Conservation (phyloP, 805 yeast species). For the Saturnispora zaruensis region DNA sequence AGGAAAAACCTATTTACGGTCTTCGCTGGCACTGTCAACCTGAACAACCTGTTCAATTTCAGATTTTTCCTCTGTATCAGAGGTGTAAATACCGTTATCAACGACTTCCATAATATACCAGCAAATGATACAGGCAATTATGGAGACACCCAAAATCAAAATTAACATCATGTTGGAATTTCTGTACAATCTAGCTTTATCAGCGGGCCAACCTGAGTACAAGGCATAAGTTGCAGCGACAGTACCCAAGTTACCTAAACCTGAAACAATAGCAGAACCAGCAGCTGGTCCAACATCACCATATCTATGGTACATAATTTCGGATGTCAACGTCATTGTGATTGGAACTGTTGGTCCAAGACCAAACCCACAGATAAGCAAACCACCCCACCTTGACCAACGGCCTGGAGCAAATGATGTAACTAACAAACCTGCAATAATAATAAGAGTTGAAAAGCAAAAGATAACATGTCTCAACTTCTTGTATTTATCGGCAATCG, state of each 20-base stretch:
- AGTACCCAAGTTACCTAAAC: slow-evolving; percentile 80
- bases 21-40: neutral
- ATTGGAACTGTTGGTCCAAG: slow-evolving; percentile 89
- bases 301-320: slow-evolving; percentile 58
- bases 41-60: neutral
- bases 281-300: slow-evolving; percentile 85
- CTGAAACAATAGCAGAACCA: slow-evolving; percentile 74
- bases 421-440: slow-evolving; percentile 66
- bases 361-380: slow-evolving; percentile 77
- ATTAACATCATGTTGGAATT: slow-evolving; percentile 82
- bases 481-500: slow-evolving; percentile 66
- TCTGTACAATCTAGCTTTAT: slow-evolving; percentile 47
- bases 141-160: slow-evolving; percentile 65
- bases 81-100: slow-evolving; percentile 15
- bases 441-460: slow-evolving; percentile 51
- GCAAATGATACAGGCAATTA: slow-evolving; percentile 37
- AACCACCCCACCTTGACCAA: slow-evolving; percentile 76
- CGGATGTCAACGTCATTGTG: slow-evolving; percentile 75
- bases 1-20: neutral
- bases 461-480: slow-evolving; percentile 55
- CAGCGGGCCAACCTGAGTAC: slow-evolving; percentile 83
- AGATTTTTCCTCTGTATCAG: neutral
- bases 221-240: slow-evolving; percentile 81
- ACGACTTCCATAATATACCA: slow-evolving; percentile 18
- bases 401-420: slow-evolving; percentile 64